Percentiles rank a stretch among this genome's conserved stretches.
Conservation (phyloP, 768 basidiomycete species). For the Tylopilus sp. region DNA sequence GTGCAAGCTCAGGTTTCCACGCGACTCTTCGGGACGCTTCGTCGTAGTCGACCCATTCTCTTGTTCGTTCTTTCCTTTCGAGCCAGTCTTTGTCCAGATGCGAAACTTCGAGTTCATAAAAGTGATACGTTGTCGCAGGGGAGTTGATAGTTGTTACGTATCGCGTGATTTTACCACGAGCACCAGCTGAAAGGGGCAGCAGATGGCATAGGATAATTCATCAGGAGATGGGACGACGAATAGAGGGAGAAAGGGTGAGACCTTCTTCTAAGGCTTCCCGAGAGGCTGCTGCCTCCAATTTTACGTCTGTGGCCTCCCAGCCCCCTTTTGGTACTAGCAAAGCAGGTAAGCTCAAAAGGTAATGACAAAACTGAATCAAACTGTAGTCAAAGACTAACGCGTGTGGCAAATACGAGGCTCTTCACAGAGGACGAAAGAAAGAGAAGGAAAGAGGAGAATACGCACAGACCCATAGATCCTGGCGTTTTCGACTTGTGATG, state of each 20-base stretch:
- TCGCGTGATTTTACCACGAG: slow-evolving; percentile 82
- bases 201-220: slow-evolving; percentile 39
- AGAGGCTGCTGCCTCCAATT: slow-evolving; percentile 82
- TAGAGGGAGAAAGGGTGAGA: slow-evolving; percentile 80
- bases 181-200: slow-evolving; percentile 60
- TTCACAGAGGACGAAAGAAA: slow-evolving; percentile 1
- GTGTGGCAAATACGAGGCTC: not conserved
- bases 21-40: slow-evolving; percentile 71
- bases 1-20: slow-evolving; percentile 84
- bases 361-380: not conserved
- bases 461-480: slow-evolving; percentile 86
- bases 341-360: slow-evolving; percentile 4
- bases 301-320: slow-evolving; percentile 79
- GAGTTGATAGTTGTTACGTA: slow-evolving; percentile 81
- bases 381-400: not conserved
- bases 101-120: slow-evolving; percentile 84
- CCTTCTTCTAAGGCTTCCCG: slow-evolving; percentile 96
- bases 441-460: slow-evolving; percentile 28
- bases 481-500: slow-evolving; percentile 80
- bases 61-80: slow-evolving; percentile 70
- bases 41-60: slow-evolving; percentile 88
- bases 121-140: slow-evolving; percentile 80
- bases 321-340: slow-evolving; percentile 86
- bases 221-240: slow-evolving; percentile 72
- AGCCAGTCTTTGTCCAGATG: slow-evolving; percentile 78